These are phyloP conservation scores for Kandelia obovata DNA, from an alignment of 345 rosid genomes.

Conservation along the genomic window DNA sequence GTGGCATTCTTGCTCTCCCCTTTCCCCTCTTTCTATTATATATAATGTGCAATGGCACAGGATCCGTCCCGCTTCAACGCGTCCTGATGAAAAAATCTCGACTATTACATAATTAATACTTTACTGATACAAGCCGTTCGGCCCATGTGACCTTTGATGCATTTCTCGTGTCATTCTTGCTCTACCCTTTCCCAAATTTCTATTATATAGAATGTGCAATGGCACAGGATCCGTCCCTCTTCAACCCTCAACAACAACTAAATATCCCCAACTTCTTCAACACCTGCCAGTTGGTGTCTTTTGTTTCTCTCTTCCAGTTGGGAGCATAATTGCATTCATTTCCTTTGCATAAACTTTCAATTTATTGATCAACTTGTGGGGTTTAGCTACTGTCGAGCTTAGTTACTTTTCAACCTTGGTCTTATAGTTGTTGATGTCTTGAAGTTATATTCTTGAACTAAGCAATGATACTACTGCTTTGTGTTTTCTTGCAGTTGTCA, in stretches of 20 bases:
- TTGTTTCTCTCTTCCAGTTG: slow-evolving; percentile 5
- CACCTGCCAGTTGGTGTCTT: background rate
- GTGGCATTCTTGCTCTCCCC: slow-evolving; percentile 31
- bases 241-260: slow-evolving; percentile 14
- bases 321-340: background rate
- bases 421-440: background rate
- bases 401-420: background rate
- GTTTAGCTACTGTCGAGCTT: slow-evolving; percentile 22
- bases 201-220: slow-evolving; percentile 21
- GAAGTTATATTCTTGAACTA: slow-evolving; percentile 11
- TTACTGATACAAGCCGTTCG: slow-evolving; percentile 48
- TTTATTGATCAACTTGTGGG: background rate
- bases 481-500: slow-evolving; percentile 27
- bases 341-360: background rate
- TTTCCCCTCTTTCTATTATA: too few species aligned
- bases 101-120: slow-evolving; percentile 17
- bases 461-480: background rate
- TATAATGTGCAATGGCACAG: slow-evolving; percentile 22
- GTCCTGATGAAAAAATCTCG: slow-evolving; percentile 9
- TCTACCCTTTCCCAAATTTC: slow-evolving; percentile 1
- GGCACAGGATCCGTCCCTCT: slow-evolving; percentile 35
- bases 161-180: slow-evolving; percentile 47
- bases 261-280: slow-evolving; percentile 8
- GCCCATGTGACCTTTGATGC: slow-evolving; percentile 78
- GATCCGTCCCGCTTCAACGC: slow-evolving; percentile 13